A percentile compares a stretch with the other conserved stretches of the same genome.
Evolutionary conservation across 768 basidiomycete genomes (phyloP).

Genomic region (Mycena capillaripes): DNA sequence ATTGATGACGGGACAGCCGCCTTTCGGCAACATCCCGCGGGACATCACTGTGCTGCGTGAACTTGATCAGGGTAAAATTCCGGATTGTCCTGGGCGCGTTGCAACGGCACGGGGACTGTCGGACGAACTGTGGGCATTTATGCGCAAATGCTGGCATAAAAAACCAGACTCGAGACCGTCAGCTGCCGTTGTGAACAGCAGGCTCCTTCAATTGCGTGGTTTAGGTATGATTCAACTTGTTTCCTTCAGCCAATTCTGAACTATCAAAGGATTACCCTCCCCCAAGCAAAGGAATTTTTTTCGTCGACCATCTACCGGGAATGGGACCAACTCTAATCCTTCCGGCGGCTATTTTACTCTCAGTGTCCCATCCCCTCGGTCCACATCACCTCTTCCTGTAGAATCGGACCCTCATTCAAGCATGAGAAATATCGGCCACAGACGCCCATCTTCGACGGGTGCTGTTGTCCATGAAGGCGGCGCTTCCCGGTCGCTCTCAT

Average conservation of each 20-base stretch:
- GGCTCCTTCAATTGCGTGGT: conserved; percentile 35
- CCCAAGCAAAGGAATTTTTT: conserved; percentile 25
- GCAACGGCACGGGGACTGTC: conserved; percentile 45
- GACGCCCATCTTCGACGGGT: conserved; percentile 7
- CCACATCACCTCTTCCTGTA: neutral
- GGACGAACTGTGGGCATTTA: conserved; percentile 59
- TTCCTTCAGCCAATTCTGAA: neutral
- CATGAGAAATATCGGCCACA: conserved; percentile 19
- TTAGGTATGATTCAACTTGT: conserved; percentile 34
- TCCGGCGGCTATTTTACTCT: conserved; percentile 25
- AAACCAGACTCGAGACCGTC: conserved; percentile 56
- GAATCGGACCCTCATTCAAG: conserved; percentile 23
- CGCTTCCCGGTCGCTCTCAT: neutral
- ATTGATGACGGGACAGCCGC: conserved; percentile 57
- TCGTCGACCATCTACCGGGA: conserved; percentile 38
- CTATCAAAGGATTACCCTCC: neutral
- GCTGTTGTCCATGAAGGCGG: neutral
- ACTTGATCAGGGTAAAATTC: conserved; percentile 52
- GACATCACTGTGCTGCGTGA: conserved; percentile 53
- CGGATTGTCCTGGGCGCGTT: conserved; percentile 51
- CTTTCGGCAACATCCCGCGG: conserved; percentile 49
- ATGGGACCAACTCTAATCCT: conserved; percentile 24
- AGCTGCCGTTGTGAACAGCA: conserved; percentile 49
- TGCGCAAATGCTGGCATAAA: conserved; percentile 58
- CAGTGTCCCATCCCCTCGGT: conserved; percentile 17